Evolutionary conservation across 2,329 filamentous ascomycete genomes (phyloP).

Genomic region (Clonostachys rosea): DNA sequence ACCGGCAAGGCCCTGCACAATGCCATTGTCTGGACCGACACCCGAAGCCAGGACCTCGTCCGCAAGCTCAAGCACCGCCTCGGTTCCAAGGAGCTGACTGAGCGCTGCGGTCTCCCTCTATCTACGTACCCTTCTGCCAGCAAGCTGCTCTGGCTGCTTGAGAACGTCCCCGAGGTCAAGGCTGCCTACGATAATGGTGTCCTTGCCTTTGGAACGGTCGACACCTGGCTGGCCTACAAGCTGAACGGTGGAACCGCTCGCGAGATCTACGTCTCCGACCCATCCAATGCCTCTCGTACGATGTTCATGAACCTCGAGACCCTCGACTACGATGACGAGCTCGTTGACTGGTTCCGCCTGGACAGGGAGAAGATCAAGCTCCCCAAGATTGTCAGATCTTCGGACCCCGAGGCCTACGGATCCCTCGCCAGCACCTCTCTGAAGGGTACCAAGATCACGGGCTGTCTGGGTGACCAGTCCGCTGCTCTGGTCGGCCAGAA

Average conservation of each 20-base stretch:
- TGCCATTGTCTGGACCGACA: slow-evolving; percentile 83
- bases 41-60: slow-evolving; percentile 65
- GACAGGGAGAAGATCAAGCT: slow-evolving; percentile 65
- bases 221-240: slow-evolving; percentile 77
- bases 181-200: slow-evolving; percentile 67
- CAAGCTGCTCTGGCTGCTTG: slow-evolving; percentile 74
- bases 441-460: slow-evolving; percentile 65
- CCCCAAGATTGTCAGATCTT: slow-evolving; percentile 72
- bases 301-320: slow-evolving; percentile 86
- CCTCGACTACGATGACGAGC: slow-evolving; percentile 67
- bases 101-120: slow-evolving; percentile 70
- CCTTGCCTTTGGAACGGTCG: slow-evolving; percentile 77
- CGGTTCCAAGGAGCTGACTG: slow-evolving; percentile 61
- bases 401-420: slow-evolving; percentile 66
- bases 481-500: slow-evolving; percentile 77
- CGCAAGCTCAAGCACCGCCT: slow-evolving; percentile 64
- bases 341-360: slow-evolving; percentile 70
- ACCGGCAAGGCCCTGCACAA: slow-evolving; percentile 76
- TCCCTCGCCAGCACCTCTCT: slow-evolving; percentile 55
- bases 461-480: slow-evolving; percentile 78
- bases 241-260: slow-evolving; percentile 66
- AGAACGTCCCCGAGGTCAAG: slow-evolving; percentile 62
- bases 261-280: slow-evolving; percentile 70
- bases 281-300: slow-evolving; percentile 77
- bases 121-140: slow-evolving; percentile 79